Conservation (phyloP, 2,329 filamentous ascomycete genomes). For the Xylariaceae sp. region DNA sequence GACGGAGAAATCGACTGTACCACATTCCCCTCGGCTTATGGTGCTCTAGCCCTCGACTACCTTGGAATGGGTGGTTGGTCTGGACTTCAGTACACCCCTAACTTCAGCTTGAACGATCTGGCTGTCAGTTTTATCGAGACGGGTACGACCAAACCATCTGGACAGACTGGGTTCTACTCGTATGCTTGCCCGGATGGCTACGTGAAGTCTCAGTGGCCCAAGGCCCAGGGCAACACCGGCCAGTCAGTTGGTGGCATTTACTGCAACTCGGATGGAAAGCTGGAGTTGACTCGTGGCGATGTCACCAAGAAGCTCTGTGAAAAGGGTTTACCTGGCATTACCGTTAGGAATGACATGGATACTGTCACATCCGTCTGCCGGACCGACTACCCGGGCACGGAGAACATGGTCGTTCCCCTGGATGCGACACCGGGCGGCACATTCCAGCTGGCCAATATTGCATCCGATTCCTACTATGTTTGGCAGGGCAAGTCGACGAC, state of each 20-base stretch:
- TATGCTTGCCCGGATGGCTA: slow-evolving; percentile 91
- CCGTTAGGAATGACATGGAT: slow-evolving; percentile 68
- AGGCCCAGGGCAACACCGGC: slow-evolving; percentile 67
- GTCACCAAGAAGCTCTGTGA: slow-evolving; percentile 67
- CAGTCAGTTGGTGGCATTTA: slow-evolving; percentile 85
- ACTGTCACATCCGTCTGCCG: slow-evolving; percentile 73
- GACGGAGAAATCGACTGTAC: slow-evolving; percentile 66
- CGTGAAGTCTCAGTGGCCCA: slow-evolving; percentile 87
- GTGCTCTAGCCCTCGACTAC: slow-evolving; percentile 66
- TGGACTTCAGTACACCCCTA: slow-evolving; percentile 64
- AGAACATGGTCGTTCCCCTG: slow-evolving; percentile 79
- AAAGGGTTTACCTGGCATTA: slow-evolving; percentile 62
- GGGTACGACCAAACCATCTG: slow-evolving; percentile 53
- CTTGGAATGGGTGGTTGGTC: slow-evolving; percentile 69
- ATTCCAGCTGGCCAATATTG: slow-evolving; percentile 67
- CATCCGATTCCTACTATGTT: slow-evolving; percentile 66
- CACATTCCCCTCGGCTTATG: slow-evolving; percentile 74
- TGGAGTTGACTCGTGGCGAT: slow-evolving; percentile 66
- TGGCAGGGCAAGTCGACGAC: slow-evolving; percentile 73
- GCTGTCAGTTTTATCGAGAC: slow-evolving; percentile 62
- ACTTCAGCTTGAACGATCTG: slow-evolving; percentile 42
- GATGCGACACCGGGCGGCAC: slow-evolving; percentile 54
- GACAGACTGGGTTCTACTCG: slow-evolving; percentile 68
- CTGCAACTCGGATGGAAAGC: slow-evolving; percentile 68
- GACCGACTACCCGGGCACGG: slow-evolving; percentile 92